Conservation (phyloP, 139 green algal genomes). For the Nannochloris sp. region DNA sequence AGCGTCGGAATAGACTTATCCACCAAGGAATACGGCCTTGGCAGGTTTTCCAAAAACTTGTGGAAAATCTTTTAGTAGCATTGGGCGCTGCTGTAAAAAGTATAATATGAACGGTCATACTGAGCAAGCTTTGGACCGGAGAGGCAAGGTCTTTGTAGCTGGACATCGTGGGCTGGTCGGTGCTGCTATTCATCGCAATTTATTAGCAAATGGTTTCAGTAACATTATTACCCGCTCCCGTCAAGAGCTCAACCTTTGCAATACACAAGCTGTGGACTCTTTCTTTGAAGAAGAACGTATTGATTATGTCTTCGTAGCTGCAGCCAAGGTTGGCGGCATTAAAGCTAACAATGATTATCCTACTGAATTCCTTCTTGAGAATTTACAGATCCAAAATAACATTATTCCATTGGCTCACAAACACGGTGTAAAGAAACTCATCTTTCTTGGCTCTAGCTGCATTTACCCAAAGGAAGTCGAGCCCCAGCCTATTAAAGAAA, state of each 20-base stretch:
- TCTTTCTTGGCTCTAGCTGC: constrained; percentile 43
- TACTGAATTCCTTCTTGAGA: constrained; percentile 37
- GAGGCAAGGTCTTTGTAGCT: too few species aligned
- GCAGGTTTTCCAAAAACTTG: too few species aligned
- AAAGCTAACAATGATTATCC: constrained; percentile 33
- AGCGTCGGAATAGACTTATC: too few species aligned
- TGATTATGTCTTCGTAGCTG: constrained; percentile 32
- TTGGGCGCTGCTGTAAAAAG: too few species aligned
- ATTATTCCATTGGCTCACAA: constrained; percentile 29
- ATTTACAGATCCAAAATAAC: constrained; percentile 33
- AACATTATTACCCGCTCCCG: constrained; percentile 19
- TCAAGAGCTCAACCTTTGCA: constrained; percentile 33
- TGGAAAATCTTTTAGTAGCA: too few species aligned
- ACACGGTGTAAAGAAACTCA: constrained; percentile 28
- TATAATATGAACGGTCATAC: too few species aligned
- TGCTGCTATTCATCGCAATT: not conserved
- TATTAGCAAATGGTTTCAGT: not conserved
- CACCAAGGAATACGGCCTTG: too few species aligned
- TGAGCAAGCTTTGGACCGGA: too few species aligned
- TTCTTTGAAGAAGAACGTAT: constrained; percentile 22
- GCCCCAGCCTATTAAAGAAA: constrained; percentile 34
- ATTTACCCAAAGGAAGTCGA: constrained; percentile 39
- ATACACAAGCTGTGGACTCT: constrained; percentile 20
- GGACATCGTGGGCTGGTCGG: constrained; percentile 4
- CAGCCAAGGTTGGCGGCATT: constrained; percentile 38